phyloP scores from a whole-genome alignment of 2,329 filamentous ascomycete genomes.

The Aspergillus calidoustus region DNA sequence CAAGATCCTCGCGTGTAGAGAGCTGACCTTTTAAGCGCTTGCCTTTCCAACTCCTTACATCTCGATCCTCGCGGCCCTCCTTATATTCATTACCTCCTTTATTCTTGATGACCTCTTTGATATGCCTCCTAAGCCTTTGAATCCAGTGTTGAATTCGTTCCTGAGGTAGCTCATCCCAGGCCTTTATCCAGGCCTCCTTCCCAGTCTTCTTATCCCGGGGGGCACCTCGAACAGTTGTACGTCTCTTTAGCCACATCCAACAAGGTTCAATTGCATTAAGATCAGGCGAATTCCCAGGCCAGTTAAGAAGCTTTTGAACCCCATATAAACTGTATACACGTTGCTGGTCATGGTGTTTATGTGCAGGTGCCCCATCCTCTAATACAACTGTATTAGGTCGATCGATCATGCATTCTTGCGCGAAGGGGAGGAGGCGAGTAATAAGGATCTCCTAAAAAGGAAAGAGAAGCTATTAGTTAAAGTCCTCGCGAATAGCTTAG shows the following conservation, averaged over 20 bases:
- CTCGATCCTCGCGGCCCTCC: background rate
- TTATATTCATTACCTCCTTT: slow-evolving; percentile 5
- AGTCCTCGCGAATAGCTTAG: background rate
- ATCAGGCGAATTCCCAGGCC: slow-evolving; percentile 5
- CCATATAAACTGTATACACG: background rate
- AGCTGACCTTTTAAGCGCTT: background rate
- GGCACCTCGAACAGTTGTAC: background rate
- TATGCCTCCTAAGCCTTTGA: background rate
- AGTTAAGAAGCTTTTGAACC: slow-evolving; percentile 6
- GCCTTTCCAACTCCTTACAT: background rate
- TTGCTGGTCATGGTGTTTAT: background rate
- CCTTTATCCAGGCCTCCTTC: slow-evolving; percentile 1
- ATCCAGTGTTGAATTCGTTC: slow-evolving; percentile 3
- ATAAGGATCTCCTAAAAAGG: background rate
- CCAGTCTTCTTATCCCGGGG: background rate
- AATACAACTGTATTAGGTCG: background rate
- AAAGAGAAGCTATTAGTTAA: background rate
- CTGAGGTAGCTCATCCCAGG: background rate
- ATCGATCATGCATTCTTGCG: background rate
- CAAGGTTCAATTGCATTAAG: slow-evolving; percentile 9
- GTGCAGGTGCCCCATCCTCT: background rate
- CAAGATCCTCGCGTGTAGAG: background rate
- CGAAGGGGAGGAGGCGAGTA: background rate
- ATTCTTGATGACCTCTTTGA: background rate
- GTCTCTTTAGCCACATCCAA: background rate